These are phyloP conservation scores for Ceratobasidium sp. DNA, from an alignment of 1,284 basidiomycete genomes.

Conservation along the genomic window DNA sequence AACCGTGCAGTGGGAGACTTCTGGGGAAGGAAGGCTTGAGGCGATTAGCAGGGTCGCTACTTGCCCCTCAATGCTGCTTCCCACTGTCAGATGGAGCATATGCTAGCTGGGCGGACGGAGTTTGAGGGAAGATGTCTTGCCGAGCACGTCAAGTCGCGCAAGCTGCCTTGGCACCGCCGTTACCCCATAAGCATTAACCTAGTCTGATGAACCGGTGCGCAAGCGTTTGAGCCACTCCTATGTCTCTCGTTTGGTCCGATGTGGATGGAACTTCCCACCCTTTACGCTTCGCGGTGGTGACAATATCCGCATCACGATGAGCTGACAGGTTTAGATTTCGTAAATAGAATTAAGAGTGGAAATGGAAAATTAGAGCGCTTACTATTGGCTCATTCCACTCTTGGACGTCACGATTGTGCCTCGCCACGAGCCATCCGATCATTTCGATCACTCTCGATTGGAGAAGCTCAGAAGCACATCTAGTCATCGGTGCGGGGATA, in stretches of 20 bases:
- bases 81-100: no score
- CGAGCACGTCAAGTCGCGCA: neutral
- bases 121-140: neutral
- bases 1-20: neutral
- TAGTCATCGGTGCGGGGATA: conserved; percentile 8
- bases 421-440: conserved; percentile 3
- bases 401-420: conserved; percentile 17
- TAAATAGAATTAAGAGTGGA: neutral
- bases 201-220: neutral
- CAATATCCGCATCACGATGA: neutral
- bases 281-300: neutral
- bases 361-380: neutral
- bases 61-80: neutral
- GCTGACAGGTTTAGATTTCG: neutral
- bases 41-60: neutral
- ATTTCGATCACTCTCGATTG: conserved; percentile 9
- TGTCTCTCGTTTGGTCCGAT: conserved; percentile 9
- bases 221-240: neutral
- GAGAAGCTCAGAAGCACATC: conserved; percentile 10
- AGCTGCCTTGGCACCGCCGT: neutral
- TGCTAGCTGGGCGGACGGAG: neutral
- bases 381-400: neutral
- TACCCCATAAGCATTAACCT: conserved; percentile 8
- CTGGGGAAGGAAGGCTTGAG: neutral
- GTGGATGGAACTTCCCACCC: conserved; percentile 20